These are phyloP conservation scores for Cyathus striatus DNA, from an alignment of 768 basidiomycete genomes.

Conservation along the genomic window DNA sequence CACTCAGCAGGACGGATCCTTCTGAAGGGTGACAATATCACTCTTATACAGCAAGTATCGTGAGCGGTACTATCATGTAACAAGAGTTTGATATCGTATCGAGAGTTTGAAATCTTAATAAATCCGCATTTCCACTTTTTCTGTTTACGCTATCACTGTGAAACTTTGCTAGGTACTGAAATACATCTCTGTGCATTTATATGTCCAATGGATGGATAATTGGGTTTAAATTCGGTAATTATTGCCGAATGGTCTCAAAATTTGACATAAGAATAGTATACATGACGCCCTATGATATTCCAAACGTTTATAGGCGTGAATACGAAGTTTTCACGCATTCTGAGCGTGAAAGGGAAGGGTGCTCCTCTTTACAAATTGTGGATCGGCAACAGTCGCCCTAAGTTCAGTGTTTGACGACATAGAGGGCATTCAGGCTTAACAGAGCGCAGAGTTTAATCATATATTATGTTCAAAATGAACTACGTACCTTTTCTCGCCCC, in stretches of 20 bases:
- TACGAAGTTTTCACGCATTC: no score
- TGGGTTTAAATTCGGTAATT: background rate
- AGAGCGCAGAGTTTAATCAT: background rate
- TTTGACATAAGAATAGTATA: no score
- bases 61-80: background rate
- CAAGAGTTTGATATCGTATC: background rate
- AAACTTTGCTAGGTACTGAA: no score
- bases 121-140: no score
- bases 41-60: constrained; percentile 2
- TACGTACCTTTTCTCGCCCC: constrained; percentile 77
- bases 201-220: background rate
- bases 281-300: no score
- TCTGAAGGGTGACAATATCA: constrained; percentile 3
- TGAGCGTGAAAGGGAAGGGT: no score
- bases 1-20: background rate
- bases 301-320: no score
- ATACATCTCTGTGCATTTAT: background rate
- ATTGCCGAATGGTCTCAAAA: background rate
- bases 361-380: constrained; percentile 88
- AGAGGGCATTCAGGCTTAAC: constrained; percentile 78
- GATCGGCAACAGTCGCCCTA: constrained; percentile 70
- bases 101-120: no score
- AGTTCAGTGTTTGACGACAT: constrained; percentile 71
- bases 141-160: no score
- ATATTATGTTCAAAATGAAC: constrained; percentile 2